Evolutionary conservation across 805 yeast genomes (phyloP).

Genomic region (Torulaspora maleeae): DNA sequence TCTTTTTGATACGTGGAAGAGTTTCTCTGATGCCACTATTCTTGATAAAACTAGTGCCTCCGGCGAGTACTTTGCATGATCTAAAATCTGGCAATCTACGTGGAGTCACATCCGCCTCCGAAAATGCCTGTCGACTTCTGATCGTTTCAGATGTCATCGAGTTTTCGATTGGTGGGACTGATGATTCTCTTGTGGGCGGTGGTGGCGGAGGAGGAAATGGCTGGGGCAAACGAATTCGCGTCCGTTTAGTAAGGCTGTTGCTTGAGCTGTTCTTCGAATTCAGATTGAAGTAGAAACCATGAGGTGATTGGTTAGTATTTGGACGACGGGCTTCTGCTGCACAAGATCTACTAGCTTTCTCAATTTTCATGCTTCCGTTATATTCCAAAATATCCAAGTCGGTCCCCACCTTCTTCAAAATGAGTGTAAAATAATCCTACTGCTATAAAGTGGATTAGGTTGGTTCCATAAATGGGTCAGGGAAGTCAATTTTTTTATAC

Average conservation of each 20-base stretch:
- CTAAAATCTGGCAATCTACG: conserved; percentile 9
- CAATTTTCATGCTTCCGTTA: conserved; percentile 2
- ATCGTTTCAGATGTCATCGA: not conserved
- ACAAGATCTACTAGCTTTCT: not conserved
- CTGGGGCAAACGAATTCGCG: not conserved
- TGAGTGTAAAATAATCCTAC: not conserved
- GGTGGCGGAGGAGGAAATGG: conserved; percentile 10
- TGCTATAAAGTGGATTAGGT: not conserved
- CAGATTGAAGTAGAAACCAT: not conserved
- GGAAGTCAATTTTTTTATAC: not conserved
- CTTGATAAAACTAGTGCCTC: conserved; percentile 2
- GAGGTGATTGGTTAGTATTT: not conserved
- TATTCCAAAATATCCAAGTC: not conserved
- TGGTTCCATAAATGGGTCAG: not conserved
- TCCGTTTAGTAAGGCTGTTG: not conserved
- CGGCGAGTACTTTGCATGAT: conserved; percentile 2
- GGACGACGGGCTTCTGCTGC: not conserved
- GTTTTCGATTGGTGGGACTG: conserved; percentile 2
- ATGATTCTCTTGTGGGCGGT: conserved; percentile 7
- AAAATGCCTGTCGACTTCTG: not conserved
- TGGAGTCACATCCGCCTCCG: conserved; percentile 4
- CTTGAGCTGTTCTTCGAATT: not conserved
- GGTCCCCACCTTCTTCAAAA: not conserved
- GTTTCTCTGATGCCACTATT: conserved; percentile 13
- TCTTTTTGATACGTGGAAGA: not conserved